These are phyloP conservation scores for Rhodotorula sp. DNA, from an alignment of 1,284 basidiomycete genomes.

Conservation along the genomic window DNA sequence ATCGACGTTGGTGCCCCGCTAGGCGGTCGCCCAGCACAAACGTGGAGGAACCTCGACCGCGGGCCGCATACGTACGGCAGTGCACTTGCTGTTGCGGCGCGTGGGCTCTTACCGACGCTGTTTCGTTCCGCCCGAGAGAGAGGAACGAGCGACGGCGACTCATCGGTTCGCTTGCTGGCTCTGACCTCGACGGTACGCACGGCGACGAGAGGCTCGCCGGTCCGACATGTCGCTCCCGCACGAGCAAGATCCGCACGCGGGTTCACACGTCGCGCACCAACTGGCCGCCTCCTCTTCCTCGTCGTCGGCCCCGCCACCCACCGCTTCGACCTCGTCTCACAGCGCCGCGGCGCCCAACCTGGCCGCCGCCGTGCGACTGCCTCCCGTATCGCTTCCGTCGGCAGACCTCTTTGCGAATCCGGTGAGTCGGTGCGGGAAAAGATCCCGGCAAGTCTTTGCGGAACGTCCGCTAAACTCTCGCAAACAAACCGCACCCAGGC, in stretches of 20 bases:
- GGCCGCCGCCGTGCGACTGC: slow-evolving; percentile 15
- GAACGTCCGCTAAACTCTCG: background rate
- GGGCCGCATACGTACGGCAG: too few relatives aligned
- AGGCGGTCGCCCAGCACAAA: too few relatives aligned
- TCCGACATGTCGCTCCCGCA: background rate
- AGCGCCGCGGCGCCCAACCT: too few relatives aligned
- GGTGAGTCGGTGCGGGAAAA: background rate
- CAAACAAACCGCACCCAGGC: background rate
- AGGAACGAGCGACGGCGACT: too few relatives aligned
- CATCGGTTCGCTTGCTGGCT: background rate
- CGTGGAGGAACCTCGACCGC: too few relatives aligned
- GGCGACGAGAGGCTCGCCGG: too few relatives aligned
- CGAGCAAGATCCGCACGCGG: background rate
- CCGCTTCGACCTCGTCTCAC: background rate
- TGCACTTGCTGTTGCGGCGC: too few relatives aligned
- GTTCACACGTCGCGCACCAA: background rate
- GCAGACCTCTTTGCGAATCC: slow-evolving; percentile 6
- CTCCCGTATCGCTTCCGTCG: slow-evolving; percentile 16
- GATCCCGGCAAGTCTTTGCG: background rate
- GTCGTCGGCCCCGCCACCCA: background rate
- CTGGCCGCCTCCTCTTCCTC: background rate
- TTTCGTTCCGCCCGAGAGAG: too few relatives aligned
- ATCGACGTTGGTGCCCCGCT: too few relatives aligned
- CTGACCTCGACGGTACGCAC: background rate
- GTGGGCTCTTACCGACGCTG: too few relatives aligned